Evolutionary conservation across 2,329 filamentous ascomycete genomes (phyloP).

Genomic region (Diaporthe helianthi): DNA sequence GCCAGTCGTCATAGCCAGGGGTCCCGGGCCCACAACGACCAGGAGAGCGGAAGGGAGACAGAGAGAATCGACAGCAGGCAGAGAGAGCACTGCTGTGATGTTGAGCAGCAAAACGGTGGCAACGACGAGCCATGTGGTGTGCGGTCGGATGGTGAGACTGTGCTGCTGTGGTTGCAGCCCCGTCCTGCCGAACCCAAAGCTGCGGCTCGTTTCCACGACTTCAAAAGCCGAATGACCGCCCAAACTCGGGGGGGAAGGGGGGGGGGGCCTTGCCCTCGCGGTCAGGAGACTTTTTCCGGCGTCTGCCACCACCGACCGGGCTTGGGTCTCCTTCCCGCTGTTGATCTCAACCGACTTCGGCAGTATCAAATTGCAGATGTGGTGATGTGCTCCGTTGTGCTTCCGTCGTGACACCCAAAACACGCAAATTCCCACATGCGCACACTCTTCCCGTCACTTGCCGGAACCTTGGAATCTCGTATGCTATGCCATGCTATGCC

Average conservation of each 20-base stretch:
- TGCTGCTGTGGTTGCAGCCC: not conserved
- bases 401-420: not conserved
- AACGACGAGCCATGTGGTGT: not conserved
- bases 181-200: not conserved
- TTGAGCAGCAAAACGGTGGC: not conserved
- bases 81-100: not conserved
- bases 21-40: constrained; percentile 1
- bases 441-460: constrained; percentile 13
- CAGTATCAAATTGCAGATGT: not conserved
- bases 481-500: not conserved
- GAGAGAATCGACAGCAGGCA: not conserved
- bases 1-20: constrained; percentile 2
- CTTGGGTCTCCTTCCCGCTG: not conserved
- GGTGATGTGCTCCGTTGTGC: not conserved
- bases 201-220: not conserved
- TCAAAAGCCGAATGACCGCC: constrained; percentile 1
- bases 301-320: not conserved
- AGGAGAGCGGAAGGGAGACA: not conserved
- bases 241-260: not conserved
- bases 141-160: constrained; percentile 3
- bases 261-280: not conserved
- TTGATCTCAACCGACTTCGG: not conserved
- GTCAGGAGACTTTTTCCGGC: not conserved
- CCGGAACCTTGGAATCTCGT: constrained; percentile 20
- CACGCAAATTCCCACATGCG: not conserved